A percentile compares a stretch with the other conserved stretches of the same genome.
Evolutionary conservation across 306 rosid species (phyloP).

Genomic region (Rubus parviflorus): DNA sequence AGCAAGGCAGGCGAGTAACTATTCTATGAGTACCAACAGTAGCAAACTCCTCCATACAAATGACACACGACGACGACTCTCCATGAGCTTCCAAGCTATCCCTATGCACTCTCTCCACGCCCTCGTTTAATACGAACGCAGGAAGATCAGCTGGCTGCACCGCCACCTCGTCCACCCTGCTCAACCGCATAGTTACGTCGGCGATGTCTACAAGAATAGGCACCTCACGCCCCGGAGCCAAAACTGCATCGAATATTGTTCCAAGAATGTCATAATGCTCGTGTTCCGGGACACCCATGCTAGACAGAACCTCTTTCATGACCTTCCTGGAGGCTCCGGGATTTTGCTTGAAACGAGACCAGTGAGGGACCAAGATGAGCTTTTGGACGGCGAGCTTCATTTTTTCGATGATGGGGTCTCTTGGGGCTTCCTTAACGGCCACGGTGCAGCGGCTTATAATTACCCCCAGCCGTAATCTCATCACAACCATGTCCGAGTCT

Average conservation of each 20-base stretch:
- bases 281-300: not conserved
- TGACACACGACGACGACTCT: not conserved
- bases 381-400: too few species aligned
- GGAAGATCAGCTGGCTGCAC: not conserved
- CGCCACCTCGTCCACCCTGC: not conserved
- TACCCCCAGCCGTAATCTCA: too few species aligned
- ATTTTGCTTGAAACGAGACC: too few species aligned
- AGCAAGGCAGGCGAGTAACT: not conserved
- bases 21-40: not conserved
- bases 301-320: not conserved
- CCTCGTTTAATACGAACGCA: too few species aligned
- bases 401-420: too few species aligned
- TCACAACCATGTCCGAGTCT: too few species aligned
- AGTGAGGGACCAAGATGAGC: too few species aligned
- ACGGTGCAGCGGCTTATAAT: too few species aligned
- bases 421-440: too few species aligned
- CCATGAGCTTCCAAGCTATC: not conserved
- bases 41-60: not conserved
- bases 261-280: not conserved
- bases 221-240: not conserved
- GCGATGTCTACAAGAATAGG: not conserved
- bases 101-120: not conserved
- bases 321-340: not conserved
- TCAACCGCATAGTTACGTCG: not conserved
- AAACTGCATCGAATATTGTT: not conserved